Percentiles rank a stretch among this genome's conserved stretches.
These are phyloP conservation scores for Phytophthora cactorum DNA, from an alignment of 352 stramenopile species.

Conservation along the genomic window DNA sequence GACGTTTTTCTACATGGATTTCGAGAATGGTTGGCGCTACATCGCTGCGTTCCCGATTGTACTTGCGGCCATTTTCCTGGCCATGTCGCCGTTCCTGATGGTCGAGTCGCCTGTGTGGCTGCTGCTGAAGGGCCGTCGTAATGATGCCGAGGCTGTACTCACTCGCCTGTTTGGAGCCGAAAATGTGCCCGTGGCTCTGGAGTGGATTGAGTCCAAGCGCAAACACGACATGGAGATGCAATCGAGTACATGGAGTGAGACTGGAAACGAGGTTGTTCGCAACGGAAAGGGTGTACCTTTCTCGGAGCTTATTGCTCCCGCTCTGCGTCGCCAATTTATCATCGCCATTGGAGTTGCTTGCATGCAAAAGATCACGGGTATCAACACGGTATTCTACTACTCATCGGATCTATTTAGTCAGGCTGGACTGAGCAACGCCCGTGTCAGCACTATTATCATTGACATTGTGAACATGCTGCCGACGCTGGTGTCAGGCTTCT, in stretches of 20 bases:
- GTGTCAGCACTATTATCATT: constrained; percentile 43
- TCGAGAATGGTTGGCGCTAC: constrained; percentile 59
- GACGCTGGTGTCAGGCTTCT: constrained; percentile 38
- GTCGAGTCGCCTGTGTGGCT: constrained; percentile 60
- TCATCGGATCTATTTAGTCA: constrained; percentile 50
- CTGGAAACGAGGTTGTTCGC: constrained; percentile 35
- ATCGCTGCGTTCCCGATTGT: constrained; percentile 67
- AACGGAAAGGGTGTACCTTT: constrained; percentile 37
- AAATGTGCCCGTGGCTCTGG: constrained; percentile 40
- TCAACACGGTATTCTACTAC: constrained; percentile 68
- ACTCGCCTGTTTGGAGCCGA: constrained; percentile 45
- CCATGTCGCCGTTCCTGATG: constrained; percentile 53
- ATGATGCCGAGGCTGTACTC: constrained; percentile 42
- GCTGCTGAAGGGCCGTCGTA: constrained; percentile 40
- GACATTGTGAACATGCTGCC: constrained; percentile 48
- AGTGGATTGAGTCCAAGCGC: constrained; percentile 50
- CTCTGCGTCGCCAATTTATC: constrained; percentile 43
- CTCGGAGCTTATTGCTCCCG: constrained; percentile 32
- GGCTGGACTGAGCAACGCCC: constrained; percentile 41
- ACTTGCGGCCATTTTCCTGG: constrained; percentile 50
- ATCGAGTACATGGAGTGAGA: constrained; percentile 38
- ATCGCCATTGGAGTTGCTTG: constrained; percentile 42
- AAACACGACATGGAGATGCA: constrained; percentile 41
- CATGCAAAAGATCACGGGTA: constrained; percentile 57
- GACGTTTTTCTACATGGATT: constrained; percentile 65